Percentiles rank a stretch among this genome's conserved stretches.
Evolutionary conservation across 164 flowering plant species (phyloP).

Genomic region (Umbellularia californica): DNA sequence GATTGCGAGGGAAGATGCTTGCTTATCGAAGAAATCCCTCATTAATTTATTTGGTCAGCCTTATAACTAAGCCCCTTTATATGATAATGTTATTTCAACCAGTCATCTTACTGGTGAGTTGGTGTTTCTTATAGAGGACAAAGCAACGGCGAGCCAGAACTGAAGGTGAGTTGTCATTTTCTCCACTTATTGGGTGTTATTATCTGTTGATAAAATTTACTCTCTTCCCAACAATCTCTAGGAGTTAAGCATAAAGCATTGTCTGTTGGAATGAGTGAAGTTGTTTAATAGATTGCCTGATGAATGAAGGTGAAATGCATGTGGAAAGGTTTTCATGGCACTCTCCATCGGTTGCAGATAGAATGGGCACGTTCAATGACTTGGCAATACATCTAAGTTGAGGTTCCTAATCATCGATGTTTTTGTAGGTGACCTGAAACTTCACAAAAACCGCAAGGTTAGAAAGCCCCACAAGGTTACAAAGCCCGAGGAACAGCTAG

Average conservation of each 20-base stretch:
- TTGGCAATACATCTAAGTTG: background rate
- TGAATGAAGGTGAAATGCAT: background rate
- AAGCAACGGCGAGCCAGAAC: background rate
- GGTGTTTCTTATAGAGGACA: background rate
- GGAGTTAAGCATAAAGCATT: background rate
- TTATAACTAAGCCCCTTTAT: no score
- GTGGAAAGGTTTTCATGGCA: background rate
- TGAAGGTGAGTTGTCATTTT: background rate
- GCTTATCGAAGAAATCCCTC: no score
- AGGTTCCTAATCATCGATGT: background rate
- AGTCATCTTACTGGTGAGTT: no score
- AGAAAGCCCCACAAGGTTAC: background rate
- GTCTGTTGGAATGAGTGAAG: background rate
- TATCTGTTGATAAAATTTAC: background rate
- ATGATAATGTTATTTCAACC: no score
- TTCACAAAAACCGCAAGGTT: background rate
- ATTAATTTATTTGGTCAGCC: no score
- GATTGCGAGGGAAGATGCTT: background rate
- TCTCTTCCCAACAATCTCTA: background rate
- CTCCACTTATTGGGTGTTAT: background rate
- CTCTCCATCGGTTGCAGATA: background rate
- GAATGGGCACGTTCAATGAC: background rate
- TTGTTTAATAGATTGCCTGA: background rate
- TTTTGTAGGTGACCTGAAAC: background rate
- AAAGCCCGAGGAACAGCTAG: background rate